phyloP scores from a whole-genome alignment of 78 protist species.

The Planoprotostelium fungivorum region DNA sequence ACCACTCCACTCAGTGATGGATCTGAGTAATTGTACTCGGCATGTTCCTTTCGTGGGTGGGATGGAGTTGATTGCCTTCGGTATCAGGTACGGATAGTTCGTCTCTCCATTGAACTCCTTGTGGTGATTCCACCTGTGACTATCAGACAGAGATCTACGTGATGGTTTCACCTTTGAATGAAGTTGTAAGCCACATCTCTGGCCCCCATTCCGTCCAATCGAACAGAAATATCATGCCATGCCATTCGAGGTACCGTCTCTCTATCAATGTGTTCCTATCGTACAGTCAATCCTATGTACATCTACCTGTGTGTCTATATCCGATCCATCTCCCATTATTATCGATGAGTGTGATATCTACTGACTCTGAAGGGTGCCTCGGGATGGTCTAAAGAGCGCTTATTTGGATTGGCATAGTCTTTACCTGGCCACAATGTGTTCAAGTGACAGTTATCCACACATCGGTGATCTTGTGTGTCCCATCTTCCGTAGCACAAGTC shows the following conservation, averaged over 20 bases:
- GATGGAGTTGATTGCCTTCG: not conserved
- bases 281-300: not conserved
- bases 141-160: slow-evolving; percentile 39
- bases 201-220: slow-evolving; percentile 58
- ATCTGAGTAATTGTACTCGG: slow-evolving; percentile 34
- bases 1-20: slow-evolving; percentile 68
- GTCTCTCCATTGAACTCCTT: not conserved
- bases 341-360: too few species aligned
- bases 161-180: slow-evolving; percentile 61
- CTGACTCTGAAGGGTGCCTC: not conserved
- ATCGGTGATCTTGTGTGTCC: slow-evolving; percentile 56
- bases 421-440: slow-evolving; percentile 48
- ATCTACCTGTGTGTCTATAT: not conserved
- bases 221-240: slow-evolving; percentile 64
- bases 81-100: not conserved
- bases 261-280: slow-evolving; percentile 47
- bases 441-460: slow-evolving; percentile 36
- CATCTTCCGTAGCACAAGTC: slow-evolving; percentile 65
- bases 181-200: slow-evolving; percentile 66
- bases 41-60: slow-evolving; percentile 23
- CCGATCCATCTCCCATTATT: not conserved
- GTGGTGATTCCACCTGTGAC: not conserved
- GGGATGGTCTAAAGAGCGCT: not conserved
- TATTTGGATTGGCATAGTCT: slow-evolving; percentile 30
- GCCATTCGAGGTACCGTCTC: slow-evolving; percentile 62